Evolutionary conservation across 192 early-diverging fungal species (phyloP).

Genomic region (Rhizophagus clarus): DNA sequence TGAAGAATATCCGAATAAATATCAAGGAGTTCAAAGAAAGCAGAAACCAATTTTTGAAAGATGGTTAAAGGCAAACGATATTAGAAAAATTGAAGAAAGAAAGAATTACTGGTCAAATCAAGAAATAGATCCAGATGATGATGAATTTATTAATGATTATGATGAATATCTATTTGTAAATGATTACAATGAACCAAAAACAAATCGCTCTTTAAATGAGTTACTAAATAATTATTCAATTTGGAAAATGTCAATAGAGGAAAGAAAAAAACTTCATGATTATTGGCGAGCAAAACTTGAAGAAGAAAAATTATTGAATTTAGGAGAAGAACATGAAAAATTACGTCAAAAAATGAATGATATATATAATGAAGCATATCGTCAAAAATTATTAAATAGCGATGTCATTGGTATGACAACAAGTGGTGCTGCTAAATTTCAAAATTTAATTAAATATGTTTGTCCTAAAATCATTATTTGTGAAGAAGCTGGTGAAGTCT

Average conservation of each 20-base stretch:
- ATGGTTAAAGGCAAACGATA: slow-evolving; percentile 21
- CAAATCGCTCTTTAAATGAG: slow-evolving; percentile 33
- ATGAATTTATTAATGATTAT: background rate
- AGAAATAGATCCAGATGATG: too few species aligned
- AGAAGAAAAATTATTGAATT: slow-evolving; percentile 22
- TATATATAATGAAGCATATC: slow-evolving; percentile 37
- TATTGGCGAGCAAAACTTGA: slow-evolving; percentile 40
- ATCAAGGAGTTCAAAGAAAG: background rate
- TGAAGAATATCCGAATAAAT: too few species aligned
- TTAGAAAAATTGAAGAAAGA: too few species aligned
- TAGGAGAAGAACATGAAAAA: slow-evolving; percentile 14
- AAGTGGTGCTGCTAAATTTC: slow-evolving; percentile 55
- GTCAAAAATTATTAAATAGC: slow-evolving; percentile 34
- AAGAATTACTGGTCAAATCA: too few species aligned
- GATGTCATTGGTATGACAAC: slow-evolving; percentile 62
- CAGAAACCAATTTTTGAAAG: slow-evolving; percentile 8
- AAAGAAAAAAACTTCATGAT: slow-evolving; percentile 43
- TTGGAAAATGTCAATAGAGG: slow-evolving; percentile 52
- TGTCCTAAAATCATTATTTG: background rate
- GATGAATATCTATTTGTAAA: too few species aligned
- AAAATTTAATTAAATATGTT: slow-evolving; percentile 44
- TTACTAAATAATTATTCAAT: slow-evolving; percentile 37
- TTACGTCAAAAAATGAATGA: slow-evolving; percentile 20
- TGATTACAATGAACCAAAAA: background rate
- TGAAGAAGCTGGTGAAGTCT: slow-evolving; percentile 61